Base-by-base conservation (phyloP, 495 filamentous ascomycete species). In the Penicillium atrosanguineum region DNA sequence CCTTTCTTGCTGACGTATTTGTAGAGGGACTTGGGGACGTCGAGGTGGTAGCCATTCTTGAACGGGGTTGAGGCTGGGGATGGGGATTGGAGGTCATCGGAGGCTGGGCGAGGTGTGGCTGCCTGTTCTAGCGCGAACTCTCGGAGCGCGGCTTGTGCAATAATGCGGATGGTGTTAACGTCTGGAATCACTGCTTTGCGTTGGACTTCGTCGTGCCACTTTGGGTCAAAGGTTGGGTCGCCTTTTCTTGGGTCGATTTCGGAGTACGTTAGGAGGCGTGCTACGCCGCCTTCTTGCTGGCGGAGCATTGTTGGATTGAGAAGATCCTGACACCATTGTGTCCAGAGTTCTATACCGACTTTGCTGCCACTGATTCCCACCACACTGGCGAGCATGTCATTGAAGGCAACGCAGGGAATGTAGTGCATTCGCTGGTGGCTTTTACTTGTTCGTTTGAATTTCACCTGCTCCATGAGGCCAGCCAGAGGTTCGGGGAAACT, bases 331-430 rank as follows among this genome's bases (percentile, higher is more conserved):
- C 80, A 83, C 71, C 77, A 79, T 26, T 53, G 55, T 9, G 70
- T 51, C 59, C 71, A 79, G 34, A 83, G 44, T 11, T 59, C 34
- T 43, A 64, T 69, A 19, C 73, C 81, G 42, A 59, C 61, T 18
- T 53, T 29, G 46, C 73, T 75, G 44, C 81, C 79, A 36, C 70
- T 63, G 0, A 59, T 54, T 29, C 82, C 72, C n/a, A 78, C 74
- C 7, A 83, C 47, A 14, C 74, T 76, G 16, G 70, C 58, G 15
- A 85, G 67, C 28, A 84, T 44, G 11, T 51, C 46, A 51, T 82
- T 73, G 66, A 85, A 85, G 20, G 77, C 62, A 7, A 56, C 46
- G 0, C 67, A 29, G 11, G 75, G 65, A 34, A 76, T 63, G 49
- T 63, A 59, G 18, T 61, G 50, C 38, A 69, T 25, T 19, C 50